Base-by-base conservation (phyloP, 306 rosid genomes). In the Medicago truncatula region DNA sequence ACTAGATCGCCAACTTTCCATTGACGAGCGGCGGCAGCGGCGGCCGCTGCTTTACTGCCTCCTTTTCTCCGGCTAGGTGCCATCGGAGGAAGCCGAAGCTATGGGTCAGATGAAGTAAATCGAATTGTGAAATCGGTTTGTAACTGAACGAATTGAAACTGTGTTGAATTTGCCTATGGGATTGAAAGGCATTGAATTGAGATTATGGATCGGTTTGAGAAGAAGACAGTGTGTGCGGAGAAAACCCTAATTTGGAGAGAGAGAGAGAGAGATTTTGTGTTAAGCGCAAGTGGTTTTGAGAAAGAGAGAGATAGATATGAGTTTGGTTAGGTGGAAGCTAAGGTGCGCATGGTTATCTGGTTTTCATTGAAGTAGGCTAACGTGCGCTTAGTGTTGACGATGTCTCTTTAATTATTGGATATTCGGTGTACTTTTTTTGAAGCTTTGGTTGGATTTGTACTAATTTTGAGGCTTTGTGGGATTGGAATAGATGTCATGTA, bases 1-100 rank as follows among this genome's bases (percentile, higher is more conserved):
- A 94, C 98, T 12, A 94, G 97, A 94, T 94, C 97, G 69, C 98
- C 98, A 43, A 94, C 90, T 76, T 90, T 92, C 96, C 96, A 94
- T 70, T 90, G 86, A 81, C 96, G 90, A 79, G 95, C 86, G 50
- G 95, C 91, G 8, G 97, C 98, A 56, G 93, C 97, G 0, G 89
- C 89, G 20, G 88, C 90, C 10, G 97, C 95, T 8, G 95, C 92
- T 79, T 89, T 94, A 47, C 88, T 84, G 54, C 79, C 85, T 10
- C 96, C 96, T 83, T 86, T 92, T 67, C 88, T 84, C 18, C 97
- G 91, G 87, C 83, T 90, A 18, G 96, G 98, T 46, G 97, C 95
- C 98, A 94, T 94, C 52, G 67, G 75, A 61, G 64, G 74, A 78
- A 56, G 23, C 65, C 54, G 16, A 16, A 74, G 74, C 82, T 76